Evolutionary conservation across 2,329 filamentous ascomycete genomes (phyloP), one percentile per base, ranked within the genome.

Genomic region (Pseudopyrenochaeta lycopersici): DNA sequence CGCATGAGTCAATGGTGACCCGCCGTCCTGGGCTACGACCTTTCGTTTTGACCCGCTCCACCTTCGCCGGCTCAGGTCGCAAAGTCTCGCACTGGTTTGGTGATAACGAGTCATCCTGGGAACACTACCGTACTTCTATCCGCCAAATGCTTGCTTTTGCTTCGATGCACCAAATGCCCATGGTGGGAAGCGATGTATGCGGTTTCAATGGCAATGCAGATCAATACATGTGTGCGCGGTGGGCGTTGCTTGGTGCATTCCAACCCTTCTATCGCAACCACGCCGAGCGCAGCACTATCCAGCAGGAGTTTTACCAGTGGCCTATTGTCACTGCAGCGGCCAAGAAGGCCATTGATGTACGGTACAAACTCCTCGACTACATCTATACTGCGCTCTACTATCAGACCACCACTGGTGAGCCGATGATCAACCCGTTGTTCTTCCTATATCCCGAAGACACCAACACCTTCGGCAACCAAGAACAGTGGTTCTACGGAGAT

Each of bases 301-400:
- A 74, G 2, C 90, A 92, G 67, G 90, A 92, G 69, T 89, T 90
- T 71, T 94, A 92, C 74, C 83, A 80, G 40, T 92, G 88, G 87
- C 76, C 80, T 0, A 75, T 79, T 1, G 88, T 90, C 4, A 80
- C 88, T 0, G 76, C 82, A 7, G 87, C 88, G 0, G 89, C 89
- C 0, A 83, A 82, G 49, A 88, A 85, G 53, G 88, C 87, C 15
- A 91, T 93, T 63, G 83, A 83, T 27, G 86, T 87, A 42, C 84
- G 90, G n/a, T 93, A 93, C 77, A 82, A 84, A 29, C 80, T 93
- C n/a, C 80, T 93, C 11, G 90, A 92, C 66, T 93, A 93, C 76
- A 81, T 91, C 54, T 93, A 94, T 79, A 92, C 90, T 1, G 85
- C 87, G 0, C 80, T 92, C 62, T 80, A 87, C 68, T 76, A 78